Percentiles rank a stretch among this genome's conserved stretches.
These are phyloP conservation scores for Prunus salicina DNA, from an alignment of 306 rosid species.

Conservation along the genomic window DNA sequence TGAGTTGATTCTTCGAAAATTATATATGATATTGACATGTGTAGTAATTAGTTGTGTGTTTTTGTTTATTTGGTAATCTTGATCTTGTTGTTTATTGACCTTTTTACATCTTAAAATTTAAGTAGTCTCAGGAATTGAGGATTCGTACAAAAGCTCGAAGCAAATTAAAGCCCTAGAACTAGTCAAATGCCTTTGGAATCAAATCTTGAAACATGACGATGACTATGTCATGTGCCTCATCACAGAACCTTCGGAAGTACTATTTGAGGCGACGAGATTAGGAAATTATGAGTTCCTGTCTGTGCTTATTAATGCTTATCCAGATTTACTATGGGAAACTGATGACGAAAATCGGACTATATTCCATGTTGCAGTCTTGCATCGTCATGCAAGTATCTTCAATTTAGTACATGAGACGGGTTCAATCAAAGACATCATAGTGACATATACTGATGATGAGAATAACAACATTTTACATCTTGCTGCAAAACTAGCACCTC, in stretches of 20 bases:
- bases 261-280: conserved; percentile 18
- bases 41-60: not conserved
- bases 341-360: conserved; percentile 12
- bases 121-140: not conserved
- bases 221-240: not conserved
- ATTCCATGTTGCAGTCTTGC: conserved; percentile 24
- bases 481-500: conserved; percentile 26
- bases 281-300: conserved; percentile 34
- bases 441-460: not conserved
- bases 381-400: conserved; percentile 26
- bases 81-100: not conserved
- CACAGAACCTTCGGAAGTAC: not conserved
- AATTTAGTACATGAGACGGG: conserved; percentile 25
- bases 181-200: conserved; percentile 19
- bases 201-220: not conserved
- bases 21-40: not conserved
- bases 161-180: conserved; percentile 12
- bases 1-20: not conserved
- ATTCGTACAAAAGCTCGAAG: not conserved
- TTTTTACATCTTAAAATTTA: not conserved
- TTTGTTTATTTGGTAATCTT: not conserved
- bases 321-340: conserved; percentile 20
- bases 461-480: conserved; percentile 24
- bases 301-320: conserved; percentile 13
- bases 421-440: conserved; percentile 14